phyloP scores from a whole-genome alignment of 2,329 filamentous ascomycete genomes.

The Aureobasidium sp. region DNA sequence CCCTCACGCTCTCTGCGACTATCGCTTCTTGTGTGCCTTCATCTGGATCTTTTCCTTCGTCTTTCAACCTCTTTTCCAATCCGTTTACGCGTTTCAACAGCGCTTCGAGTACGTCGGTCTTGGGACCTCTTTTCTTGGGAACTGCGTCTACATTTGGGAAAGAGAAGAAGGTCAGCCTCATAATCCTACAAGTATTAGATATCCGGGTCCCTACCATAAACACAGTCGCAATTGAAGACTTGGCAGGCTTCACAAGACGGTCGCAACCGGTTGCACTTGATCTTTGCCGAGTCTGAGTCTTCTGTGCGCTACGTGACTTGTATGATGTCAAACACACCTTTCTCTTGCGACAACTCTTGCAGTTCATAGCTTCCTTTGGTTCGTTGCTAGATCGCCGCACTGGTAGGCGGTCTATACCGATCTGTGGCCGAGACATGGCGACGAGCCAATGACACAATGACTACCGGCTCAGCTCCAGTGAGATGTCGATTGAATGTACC shows the following conservation, averaged over 20 bases:
- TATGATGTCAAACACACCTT: slow-evolving; percentile 68
- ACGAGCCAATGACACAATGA: slow-evolving; percentile 21
- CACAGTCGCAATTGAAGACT: slow-evolving; percentile 87
- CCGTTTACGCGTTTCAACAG: slow-evolving; percentile 87
- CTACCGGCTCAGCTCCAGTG: slow-evolving; percentile 16
- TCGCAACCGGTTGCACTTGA: slow-evolving; percentile 89
- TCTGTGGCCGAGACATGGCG: slow-evolving; percentile 76
- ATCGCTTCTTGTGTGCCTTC: slow-evolving; percentile 1
- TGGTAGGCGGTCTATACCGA: slow-evolving; percentile 83
- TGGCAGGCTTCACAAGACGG: slow-evolving; percentile 91
- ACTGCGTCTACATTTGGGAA: slow-evolving; percentile 72
- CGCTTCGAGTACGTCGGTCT: slow-evolving; percentile 89
- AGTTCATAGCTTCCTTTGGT: slow-evolving; percentile 93
- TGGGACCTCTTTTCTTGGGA: slow-evolving; percentile 90
- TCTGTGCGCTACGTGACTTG: neutral
- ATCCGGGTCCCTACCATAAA: slow-evolving; percentile 74
- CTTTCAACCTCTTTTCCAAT: slow-evolving; percentile 80
- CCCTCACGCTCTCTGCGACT: slow-evolving; percentile 10
- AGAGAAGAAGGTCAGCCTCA: neutral
- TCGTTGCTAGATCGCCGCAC: slow-evolving; percentile 76
- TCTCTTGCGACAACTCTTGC: slow-evolving; percentile 92
- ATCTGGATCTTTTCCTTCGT: slow-evolving; percentile 42
- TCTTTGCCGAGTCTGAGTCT: slow-evolving; percentile 57
- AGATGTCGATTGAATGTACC: slow-evolving; percentile 4
- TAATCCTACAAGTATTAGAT: neutral